Percentiles rank a stretch among this genome's conserved stretches.
These are phyloP conservation scores for Pyricularia grisea DNA, from an alignment of 2,329 filamentous ascomycete genomes.

Conservation along the genomic window DNA sequence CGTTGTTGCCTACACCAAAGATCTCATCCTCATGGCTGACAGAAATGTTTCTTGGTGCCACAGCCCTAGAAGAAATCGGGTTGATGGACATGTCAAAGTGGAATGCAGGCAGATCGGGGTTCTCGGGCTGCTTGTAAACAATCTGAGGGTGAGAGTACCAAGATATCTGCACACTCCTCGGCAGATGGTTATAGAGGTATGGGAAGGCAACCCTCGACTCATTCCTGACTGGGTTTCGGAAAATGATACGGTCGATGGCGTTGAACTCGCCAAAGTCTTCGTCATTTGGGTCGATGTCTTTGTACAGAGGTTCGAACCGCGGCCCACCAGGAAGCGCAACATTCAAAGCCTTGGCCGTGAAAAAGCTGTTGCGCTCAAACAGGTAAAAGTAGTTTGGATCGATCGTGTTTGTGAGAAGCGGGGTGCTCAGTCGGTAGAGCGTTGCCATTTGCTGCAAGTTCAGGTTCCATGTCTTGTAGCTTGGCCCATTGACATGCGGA, in stretches of 20 bases:
- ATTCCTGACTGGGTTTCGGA: constrained; percentile 86
- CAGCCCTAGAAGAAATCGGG: constrained; percentile 89
- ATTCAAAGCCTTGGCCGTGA: constrained; percentile 93
- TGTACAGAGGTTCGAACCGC: constrained; percentile 93
- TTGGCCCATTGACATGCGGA: constrained; percentile 87
- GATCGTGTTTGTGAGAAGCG: constrained; percentile 81
- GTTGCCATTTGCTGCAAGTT: constrained; percentile 92
- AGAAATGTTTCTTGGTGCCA: constrained; percentile 89
- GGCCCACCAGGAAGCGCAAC: constrained; percentile 96
- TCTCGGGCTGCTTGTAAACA: constrained; percentile 82
- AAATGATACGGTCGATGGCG: constrained; percentile 97
- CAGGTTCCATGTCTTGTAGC: constrained; percentile 94
- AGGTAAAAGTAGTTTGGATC: constrained; percentile 98
- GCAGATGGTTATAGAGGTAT: constrained; percentile 92
- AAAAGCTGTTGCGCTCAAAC: constrained; percentile 89
- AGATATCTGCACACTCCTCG: constrained; percentile 82
- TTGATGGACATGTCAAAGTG: constrained; percentile 98
- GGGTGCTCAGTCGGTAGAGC: constrained; percentile 82
- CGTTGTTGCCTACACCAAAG: constrained; percentile 71
- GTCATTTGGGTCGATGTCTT: constrained; percentile 97
- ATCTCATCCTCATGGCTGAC: constrained; percentile 89
- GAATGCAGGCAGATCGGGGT: constrained; percentile 84
- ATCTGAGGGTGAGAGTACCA: constrained; percentile 93
- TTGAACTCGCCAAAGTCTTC: constrained; percentile 99
- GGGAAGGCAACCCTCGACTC: constrained; percentile 94